Base-by-base conservation (phyloP, 192 early-diverging fungal species). In the Bifiguratus adelaidae region DNA sequence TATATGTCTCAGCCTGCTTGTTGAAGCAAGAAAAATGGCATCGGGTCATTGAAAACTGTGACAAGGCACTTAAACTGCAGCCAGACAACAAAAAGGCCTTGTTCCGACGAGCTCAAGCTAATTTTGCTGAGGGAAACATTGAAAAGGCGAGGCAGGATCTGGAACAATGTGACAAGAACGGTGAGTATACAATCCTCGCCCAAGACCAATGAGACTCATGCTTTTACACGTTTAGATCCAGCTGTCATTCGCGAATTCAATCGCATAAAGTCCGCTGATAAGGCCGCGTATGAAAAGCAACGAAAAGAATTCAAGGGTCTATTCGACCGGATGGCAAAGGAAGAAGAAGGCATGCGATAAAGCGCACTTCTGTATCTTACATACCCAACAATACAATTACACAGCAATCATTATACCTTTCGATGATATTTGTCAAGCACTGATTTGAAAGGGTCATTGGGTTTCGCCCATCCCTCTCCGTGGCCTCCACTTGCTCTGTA, bases 181-280 rank as follows among this genome's bases (percentile, higher is more conserved):
- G 40, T 41, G 35, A n/a, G n/a, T n/a, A n/a, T n/a, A n/a, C n/a
- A n/a, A n/a, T n/a, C n/a, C n/a, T n/a, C n/a, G n/a, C n/a, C n/a
- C n/a, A n/a, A 33, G 8, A 9, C 32, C 32, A 33, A 9, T 33
- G 32, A 33, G 8, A 33, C 28, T 30, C 3, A 9, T 7, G 23
- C 12, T 3, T 26, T 46, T 13, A 19, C 6, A 18, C 30, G 9
- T 37, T 21, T 6, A 50, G 49, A 50, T 50, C 35, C 49, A 19
- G 49, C 36, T n/a, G 49, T 50, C 36, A 50, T 40, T 20, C 36
- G 49, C 15, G 49, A 50, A 26, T n/a, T 50, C 21, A 27, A 22
- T 7, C 49, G 35, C 30, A 21, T 50, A 30, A 36, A 50, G 37
- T 19, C 36, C 21, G 40, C 36, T 8, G 49, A 50, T 26, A 50